Base-by-base conservation (phyloP, 768 basidiomycete species). In the Tremella yokohamensis region DNA sequence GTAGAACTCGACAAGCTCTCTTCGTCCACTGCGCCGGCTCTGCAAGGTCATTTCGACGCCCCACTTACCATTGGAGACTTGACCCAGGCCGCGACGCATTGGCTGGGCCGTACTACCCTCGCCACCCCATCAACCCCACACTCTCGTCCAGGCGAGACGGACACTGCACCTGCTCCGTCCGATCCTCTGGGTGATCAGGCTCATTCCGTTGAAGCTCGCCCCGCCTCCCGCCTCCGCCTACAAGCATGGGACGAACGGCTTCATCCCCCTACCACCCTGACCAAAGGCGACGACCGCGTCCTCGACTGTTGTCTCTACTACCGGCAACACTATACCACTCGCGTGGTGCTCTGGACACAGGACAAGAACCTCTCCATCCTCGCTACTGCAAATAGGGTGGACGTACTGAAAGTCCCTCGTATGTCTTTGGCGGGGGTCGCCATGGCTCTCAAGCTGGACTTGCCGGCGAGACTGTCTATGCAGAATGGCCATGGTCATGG, bases 291-390 rank as follows among this genome's bases (percentile, higher is more conserved):
- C 42, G 70, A 72, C 40, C 60, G 55, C 49, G 58, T 72, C 4
- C 38, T 72, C n/a, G 70, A 72, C 45, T 69, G 70, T 49, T 68
- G 66, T 57, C 26, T 69, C 9, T 62, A 50, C 56, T 72, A 68
- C 44, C 34, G 40, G 3, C 34, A 59, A 15, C n/a, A 19, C 9
- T 50, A 40, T 1, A 48, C 40, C 16, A 53, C 24, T 6, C 49
- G 62, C 2, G 68, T 72, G 0, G 49, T 49, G 11, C 49, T 72
- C 7, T 72, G 70, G 70, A 72, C 70, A 15, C 56, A 66, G 18
- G 70, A 72, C 34, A 50, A 52, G 47, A 70, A 70, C 45, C 58
- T 72, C 6, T 40, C 60, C 20, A n/a, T 68, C 1, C 55, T 62
- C 8, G 66, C 62, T 52, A 49, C 64, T 64, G 18, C 42, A 3